Evolutionary conservation across 805 yeast genomes (phyloP).

Genomic region (Ogataea populi-albae): DNA sequence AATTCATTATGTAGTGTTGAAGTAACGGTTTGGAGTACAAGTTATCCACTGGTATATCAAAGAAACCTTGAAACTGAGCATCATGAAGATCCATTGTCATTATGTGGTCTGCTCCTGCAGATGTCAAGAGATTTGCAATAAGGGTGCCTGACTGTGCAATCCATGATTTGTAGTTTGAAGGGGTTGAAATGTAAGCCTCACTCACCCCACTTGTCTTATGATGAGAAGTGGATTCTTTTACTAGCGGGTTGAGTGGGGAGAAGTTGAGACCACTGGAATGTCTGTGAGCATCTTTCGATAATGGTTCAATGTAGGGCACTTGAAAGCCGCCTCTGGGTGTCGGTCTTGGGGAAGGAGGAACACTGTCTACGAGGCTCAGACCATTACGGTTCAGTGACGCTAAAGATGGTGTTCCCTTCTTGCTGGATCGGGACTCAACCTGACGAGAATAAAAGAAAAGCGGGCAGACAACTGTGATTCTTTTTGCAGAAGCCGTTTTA

Average conservation of each 20-base stretch:
- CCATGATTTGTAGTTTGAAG: conserved; percentile 84
- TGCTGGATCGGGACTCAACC: conserved; percentile 85
- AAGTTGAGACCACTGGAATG: conserved; percentile 5
- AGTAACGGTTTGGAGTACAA: conserved; percentile 83
- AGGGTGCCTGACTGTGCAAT: conserved; percentile 93
- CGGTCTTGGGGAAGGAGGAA: conserved; percentile 47
- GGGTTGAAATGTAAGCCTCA: conserved; percentile 33
- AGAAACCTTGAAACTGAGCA: conserved; percentile 97
- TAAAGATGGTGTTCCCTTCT: conserved; percentile 67
- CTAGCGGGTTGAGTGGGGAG: conserved; percentile 12
- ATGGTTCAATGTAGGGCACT: conserved; percentile 8
- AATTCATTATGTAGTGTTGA: conserved; percentile 76
- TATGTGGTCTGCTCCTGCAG: conserved; percentile 95
- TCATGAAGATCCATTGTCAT: conserved; percentile 98
- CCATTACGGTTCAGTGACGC: conserved; percentile 20
- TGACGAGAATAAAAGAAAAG: conserved; percentile 94
- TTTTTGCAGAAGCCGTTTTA: conserved; percentile 82
- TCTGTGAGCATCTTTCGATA: conserved; percentile 12
- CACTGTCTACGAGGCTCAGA: conserved; percentile 35
- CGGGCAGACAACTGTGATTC: conserved; percentile 90
- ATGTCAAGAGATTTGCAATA: conserved; percentile 79
- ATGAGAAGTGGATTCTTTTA: conserved; percentile 7
- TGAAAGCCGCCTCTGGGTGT: conserved; percentile 26
- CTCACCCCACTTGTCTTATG: conserved; percentile 20
- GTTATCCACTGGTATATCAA: conserved; percentile 94